phyloP scores from a whole-genome alignment of 2,329 filamentous ascomycete species.

The Phaeosphaeriaceae sp. region DNA sequence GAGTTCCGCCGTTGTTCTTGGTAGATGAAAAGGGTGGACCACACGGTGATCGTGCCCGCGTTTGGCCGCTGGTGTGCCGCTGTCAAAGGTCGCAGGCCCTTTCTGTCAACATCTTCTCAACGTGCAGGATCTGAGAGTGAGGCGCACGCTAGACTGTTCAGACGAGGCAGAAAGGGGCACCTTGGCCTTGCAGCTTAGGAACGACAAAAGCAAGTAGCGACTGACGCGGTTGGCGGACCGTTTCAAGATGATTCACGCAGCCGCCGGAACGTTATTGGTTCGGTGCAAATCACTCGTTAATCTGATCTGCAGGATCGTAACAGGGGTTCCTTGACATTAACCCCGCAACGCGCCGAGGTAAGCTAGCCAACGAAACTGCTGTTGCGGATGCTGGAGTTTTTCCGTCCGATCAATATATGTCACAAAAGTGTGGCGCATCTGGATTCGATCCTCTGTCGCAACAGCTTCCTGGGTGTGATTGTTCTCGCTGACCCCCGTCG shows the following conservation, averaged over 20 bases:
- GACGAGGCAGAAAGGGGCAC: constrained; percentile 20
- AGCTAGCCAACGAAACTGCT: constrained; percentile 10
- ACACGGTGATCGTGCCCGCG: constrained; percentile 19
- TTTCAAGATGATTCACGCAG: constrained; percentile 29
- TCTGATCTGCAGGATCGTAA: constrained; percentile 41
- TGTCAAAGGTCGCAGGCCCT: constrained; percentile 29
- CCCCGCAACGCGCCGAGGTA: constrained; percentile 5
- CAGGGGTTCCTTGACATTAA: constrained; percentile 30
- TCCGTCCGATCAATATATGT: background rate
- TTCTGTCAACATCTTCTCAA: constrained; percentile 17
- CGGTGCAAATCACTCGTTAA: constrained; percentile 43
- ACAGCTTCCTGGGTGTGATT: background rate
- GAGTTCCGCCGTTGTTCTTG: background rate
- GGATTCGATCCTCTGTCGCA: constrained; percentile 2
- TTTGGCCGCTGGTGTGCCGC: constrained; percentile 33
- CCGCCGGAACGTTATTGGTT: constrained; percentile 33
- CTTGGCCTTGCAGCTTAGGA: background rate
- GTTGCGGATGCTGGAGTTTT: constrained; percentile 7
- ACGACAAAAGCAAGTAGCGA: constrained; percentile 21
- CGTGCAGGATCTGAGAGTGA: constrained; percentile 13
- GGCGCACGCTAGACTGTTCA: constrained; percentile 22
- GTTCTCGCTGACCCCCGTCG: constrained; percentile 29
- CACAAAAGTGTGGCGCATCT: background rate
- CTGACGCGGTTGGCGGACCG: constrained; percentile 32
- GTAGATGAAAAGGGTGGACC: constrained; percentile 17